Evolutionary conservation across 192 early-diverging fungal genomes (phyloP).

Genomic region (Linnemannia exigua): DNA sequence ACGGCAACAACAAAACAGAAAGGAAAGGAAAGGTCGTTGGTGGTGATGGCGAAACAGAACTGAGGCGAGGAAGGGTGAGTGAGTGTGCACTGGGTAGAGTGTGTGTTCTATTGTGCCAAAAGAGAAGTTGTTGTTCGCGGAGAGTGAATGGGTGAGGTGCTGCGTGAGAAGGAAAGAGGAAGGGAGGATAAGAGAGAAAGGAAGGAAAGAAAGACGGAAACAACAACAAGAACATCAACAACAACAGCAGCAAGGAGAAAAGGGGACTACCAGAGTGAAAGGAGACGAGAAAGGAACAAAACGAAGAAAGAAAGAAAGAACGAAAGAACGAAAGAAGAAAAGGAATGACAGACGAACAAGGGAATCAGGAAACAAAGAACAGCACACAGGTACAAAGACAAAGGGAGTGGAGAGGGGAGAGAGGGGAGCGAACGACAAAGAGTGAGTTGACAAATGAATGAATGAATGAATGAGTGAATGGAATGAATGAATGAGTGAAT

Average conservation of each 20-base stretch:
- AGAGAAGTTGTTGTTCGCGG: background rate
- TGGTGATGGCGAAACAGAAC: background rate
- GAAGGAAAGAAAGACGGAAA: background rate
- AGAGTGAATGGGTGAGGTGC: background rate
- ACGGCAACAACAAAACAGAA: background rate
- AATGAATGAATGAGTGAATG: background rate
- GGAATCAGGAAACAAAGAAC: background rate
- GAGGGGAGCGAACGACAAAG: background rate
- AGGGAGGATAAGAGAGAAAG: background rate
- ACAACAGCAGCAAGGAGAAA: no score
- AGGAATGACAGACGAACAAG: background rate
- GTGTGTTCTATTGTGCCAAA: background rate
- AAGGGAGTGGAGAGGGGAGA: background rate
- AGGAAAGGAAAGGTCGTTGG: background rate
- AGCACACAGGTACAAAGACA: no score
- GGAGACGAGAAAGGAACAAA: background rate
- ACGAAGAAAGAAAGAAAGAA: background rate
- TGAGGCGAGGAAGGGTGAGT: background rate
- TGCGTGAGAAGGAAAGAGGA: background rate
- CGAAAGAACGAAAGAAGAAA: no score
- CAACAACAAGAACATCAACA: no score
- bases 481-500: background rate
- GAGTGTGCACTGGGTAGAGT: background rate
- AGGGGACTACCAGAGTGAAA: background rate
- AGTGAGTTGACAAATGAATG: slow-evolving; percentile 2